Evolutionary conservation across 257 asterid species (phyloP).

Genomic region (Fraxinus pennsylvanica): DNA sequence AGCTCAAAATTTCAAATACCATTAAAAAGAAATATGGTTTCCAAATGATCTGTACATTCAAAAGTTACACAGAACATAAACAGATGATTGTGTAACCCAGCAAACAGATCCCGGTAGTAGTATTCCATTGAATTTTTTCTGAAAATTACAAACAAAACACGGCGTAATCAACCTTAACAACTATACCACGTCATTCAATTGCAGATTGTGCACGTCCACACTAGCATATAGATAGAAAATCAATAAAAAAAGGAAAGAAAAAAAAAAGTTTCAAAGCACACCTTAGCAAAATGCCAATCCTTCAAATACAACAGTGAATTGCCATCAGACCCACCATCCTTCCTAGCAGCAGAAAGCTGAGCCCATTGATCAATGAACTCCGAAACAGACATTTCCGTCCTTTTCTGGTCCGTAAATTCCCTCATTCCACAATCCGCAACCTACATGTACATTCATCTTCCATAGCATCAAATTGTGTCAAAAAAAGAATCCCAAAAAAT

Average conservation of each 20-base stretch:
- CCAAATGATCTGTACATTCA: neutral
- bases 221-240: neutral
- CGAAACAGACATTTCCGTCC: conserved; percentile 78
- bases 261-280: conserved; percentile 19
- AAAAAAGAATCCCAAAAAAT: neutral
- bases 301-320: conserved; percentile 67
- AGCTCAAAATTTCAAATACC: conserved; percentile 6
- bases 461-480: neutral
- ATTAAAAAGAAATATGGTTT: neutral
- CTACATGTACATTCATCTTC: conserved; percentile 32
- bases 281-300: conserved; percentile 99
- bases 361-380: conserved; percentile 68
- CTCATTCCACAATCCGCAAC: conserved; percentile 84
- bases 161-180: neutral
- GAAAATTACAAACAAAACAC: neutral
- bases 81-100: neutral
- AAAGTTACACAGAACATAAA: neutral
- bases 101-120: neutral
- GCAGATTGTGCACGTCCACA: neutral
- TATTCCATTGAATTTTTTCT: neutral
- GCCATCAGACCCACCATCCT: conserved; percentile 32
- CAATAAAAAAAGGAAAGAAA: neutral
- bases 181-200: neutral
- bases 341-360: conserved; percentile 27
- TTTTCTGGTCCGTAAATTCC: conserved; percentile 84